These are phyloP conservation scores for Sporothrix inflata DNA, from an alignment of 2,329 filamentous ascomycete genomes.

Conservation along the genomic window DNA sequence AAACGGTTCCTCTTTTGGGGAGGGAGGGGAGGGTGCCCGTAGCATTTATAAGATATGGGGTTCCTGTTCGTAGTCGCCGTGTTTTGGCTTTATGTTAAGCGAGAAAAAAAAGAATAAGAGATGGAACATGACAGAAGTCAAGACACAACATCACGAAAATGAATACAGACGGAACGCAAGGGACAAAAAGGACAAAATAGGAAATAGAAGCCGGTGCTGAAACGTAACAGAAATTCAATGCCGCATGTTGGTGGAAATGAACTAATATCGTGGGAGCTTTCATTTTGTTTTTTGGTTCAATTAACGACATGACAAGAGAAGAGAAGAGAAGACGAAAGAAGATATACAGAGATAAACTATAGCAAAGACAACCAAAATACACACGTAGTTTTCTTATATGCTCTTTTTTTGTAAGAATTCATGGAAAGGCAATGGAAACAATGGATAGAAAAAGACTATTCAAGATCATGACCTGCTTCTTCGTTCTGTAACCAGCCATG, in stretches of 20 bases:
- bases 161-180: background rate
- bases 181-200: background rate
- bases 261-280: background rate
- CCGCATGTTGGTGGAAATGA: background rate
- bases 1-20: background rate
- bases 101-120: background rate
- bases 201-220: background rate
- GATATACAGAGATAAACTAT: too few relatives aligned
- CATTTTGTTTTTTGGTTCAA: too few relatives aligned
- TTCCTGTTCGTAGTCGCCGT: conserved; percentile 21
- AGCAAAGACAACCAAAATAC: too few relatives aligned
- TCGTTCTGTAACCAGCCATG: too few relatives aligned
- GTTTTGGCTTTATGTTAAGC: background rate
- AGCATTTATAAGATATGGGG: background rate
- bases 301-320: background rate
- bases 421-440: too few relatives aligned
- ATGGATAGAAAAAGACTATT: too few relatives aligned
- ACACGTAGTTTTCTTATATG: too few relatives aligned
- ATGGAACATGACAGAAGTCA: background rate
- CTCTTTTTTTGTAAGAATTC: too few relatives aligned
- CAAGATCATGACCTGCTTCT: too few relatives aligned
- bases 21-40: background rate
- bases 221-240: background rate
- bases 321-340: background rate
- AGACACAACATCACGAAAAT: background rate